Evolutionary conservation across 805 yeast genomes (phyloP), one percentile per base, ranked within the genome.

Genomic region (Pichia manshurica): DNA sequence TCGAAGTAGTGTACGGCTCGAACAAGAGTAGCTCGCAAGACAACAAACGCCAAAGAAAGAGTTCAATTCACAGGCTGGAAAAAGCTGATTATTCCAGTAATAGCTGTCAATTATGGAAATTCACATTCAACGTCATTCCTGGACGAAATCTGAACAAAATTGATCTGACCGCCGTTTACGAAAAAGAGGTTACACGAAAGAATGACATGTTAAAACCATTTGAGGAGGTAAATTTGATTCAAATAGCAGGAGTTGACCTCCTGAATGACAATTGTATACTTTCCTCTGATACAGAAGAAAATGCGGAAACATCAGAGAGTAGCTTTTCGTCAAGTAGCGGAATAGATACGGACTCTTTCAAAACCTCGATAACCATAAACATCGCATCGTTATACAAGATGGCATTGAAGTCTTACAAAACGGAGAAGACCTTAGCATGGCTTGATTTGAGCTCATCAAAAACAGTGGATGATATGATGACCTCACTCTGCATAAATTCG

Each of bases 381-480:
- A 39, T 62, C 21, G 52, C 56, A 9, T 63, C 66, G 1, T 44
- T 62, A 5, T 62, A 58, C 36, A 62, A 59, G 46, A 60, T 61
- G 63, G 45, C 58, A 39, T 54, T 62, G 44, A 57, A 54, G 39
- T 60, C 58, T 5, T 52, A 56, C 22, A 57, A 53, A 35, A 50
- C 62, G 10, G 64, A 61, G 33, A 60, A 60, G 39, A 51, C 53
- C 5, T 35, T 62, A n/a, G 50, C 62, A 1, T 60, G 63, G 25
- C 47, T 62, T 25, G 65, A 62, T 29, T 44, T 62, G 9, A 40
- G 45, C 5, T 42, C 58, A 3, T 58, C 63, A 1, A 52, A 53
- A 25, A 25, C 43, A 13, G 21, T 60, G 1, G 52, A 45, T 29
- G 57, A 50, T 5, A 15, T 49, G 22, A 44, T 32, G 2, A 44